These are phyloP conservation scores for Drechslerella stenobrocha DNA, from an alignment of 2,329 filamentous ascomycete species.

Conservation along the genomic window DNA sequence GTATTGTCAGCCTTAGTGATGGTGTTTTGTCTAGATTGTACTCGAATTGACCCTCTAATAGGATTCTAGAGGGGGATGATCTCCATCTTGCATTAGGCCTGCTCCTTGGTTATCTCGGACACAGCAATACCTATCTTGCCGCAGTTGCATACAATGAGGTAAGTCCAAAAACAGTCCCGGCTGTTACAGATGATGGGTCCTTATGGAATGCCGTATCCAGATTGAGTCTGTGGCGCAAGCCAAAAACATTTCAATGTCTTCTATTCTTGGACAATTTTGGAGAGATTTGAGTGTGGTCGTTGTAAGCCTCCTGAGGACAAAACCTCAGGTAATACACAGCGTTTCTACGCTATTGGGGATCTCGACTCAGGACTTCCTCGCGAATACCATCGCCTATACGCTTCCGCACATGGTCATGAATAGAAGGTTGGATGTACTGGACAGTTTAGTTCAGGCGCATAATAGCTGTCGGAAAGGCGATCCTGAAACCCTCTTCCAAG, in stretches of 20 bases:
- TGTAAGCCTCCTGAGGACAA: slow-evolving; percentile 76
- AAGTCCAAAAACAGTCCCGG: slow-evolving; percentile 49
- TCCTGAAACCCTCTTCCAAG: slow-evolving; percentile 52
- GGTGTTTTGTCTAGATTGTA: neutral
- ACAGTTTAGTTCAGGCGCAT: slow-evolving; percentile 74
- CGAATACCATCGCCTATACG: slow-evolving; percentile 76
- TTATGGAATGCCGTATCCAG: slow-evolving; percentile 54
- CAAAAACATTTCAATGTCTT: slow-evolving; percentile 65
- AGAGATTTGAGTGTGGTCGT: slow-evolving; percentile 77
- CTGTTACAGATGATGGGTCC: neutral
- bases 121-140: slow-evolving; percentile 76
- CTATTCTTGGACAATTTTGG: slow-evolving; percentile 86
- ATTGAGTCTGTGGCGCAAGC: slow-evolving; percentile 72
- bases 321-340: slow-evolving; percentile 78
- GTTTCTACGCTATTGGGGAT: slow-evolving; percentile 80
- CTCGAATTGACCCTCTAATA: slow-evolving; percentile 54
- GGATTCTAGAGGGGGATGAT: slow-evolving; percentile 75
- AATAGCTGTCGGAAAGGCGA: slow-evolving; percentile 60
- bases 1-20: neutral
- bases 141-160: slow-evolving; percentile 82
- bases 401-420: slow-evolving; percentile 83
- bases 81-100: slow-evolving; percentile 82
- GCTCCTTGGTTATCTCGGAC: slow-evolving; percentile 82
- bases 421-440: slow-evolving; percentile 75
- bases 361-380: slow-evolving; percentile 72